A percentile compares a stretch with the other conserved stretches of the same genome.
These are phyloP conservation scores for Bothriochloa decipiens DNA, from an alignment of 176 grass and related monocot species.

Conservation along the genomic window DNA sequence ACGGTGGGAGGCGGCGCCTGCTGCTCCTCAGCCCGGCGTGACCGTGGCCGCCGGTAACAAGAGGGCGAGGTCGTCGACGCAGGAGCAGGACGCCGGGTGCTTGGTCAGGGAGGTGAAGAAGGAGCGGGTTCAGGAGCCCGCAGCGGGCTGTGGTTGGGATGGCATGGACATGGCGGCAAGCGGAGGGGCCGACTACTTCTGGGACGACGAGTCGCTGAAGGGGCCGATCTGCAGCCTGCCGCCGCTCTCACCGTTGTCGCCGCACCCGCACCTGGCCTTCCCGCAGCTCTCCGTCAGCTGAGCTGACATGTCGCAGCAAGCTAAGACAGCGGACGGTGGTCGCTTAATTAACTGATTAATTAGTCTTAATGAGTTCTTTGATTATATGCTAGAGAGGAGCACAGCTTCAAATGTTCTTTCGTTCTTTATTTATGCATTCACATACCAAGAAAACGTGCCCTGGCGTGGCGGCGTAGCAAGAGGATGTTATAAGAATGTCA, in stretches of 20 bases:
- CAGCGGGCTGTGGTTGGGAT: not conserved
- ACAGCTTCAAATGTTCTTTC: constrained; percentile 17
- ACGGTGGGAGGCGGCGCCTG: not conserved
- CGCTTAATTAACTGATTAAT: constrained; percentile 1
- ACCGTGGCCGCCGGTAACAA: constrained; percentile 23
- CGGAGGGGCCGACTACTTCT: constrained; percentile 29
- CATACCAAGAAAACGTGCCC: not conserved
- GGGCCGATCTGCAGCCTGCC: constrained; percentile 39
- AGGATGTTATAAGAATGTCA: no score
- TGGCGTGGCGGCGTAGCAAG: no score
- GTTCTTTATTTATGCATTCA: not conserved
- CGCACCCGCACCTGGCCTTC: constrained; percentile 39
- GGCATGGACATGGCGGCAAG: not conserved
- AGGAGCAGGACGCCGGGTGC: not conserved
- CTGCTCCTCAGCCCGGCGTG: not conserved
- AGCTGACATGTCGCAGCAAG: constrained; percentile 6
- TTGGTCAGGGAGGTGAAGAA: constrained; percentile 40
- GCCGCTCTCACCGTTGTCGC: constrained; percentile 55
- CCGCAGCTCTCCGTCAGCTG: constrained; percentile 53
- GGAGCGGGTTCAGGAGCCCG: constrained; percentile 27
- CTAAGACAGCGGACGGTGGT: not conserved
- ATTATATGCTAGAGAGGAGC: not conserved
- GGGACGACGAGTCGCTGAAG: constrained; percentile 38
- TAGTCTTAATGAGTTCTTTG: constrained; percentile 17
- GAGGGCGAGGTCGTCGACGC: constrained; percentile 9